A percentile compares a stretch with the other conserved stretches of the same genome.
These are phyloP conservation scores for Candida insectorum DNA, from an alignment of 805 yeast species.

Conservation along the genomic window DNA sequence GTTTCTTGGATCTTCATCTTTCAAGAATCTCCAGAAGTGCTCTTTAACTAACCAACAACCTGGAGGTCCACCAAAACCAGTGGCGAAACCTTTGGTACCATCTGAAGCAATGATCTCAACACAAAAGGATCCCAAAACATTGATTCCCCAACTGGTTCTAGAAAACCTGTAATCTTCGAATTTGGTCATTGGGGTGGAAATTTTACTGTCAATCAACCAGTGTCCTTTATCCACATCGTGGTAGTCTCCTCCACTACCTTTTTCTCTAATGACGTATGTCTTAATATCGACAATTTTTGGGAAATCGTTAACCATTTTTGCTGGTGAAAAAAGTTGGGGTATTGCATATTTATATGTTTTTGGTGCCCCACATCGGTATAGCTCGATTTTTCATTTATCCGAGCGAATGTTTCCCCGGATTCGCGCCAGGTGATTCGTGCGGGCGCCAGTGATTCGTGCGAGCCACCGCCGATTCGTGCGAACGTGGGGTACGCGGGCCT, in stretches of 20 bases:
- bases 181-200: constrained; percentile 50
- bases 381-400: too few species aligned
- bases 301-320: constrained; percentile 36
- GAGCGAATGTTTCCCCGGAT: too few species aligned
- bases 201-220: constrained; percentile 46
- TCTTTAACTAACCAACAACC: constrained; percentile 47
- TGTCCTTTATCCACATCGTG: constrained; percentile 48
- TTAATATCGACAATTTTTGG: constrained; percentile 43
- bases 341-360: too few species aligned
- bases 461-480: too few species aligned
- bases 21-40: constrained; percentile 45
- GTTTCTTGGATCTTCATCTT: constrained; percentile 48
- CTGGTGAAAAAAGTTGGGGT: not conserved
- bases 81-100: constrained; percentile 49
- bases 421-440: too few species aligned
- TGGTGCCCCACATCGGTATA: too few species aligned
- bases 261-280: constrained; percentile 41
- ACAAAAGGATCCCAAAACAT: constrained; percentile 49
- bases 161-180: constrained; percentile 43
- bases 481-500: too few species aligned
- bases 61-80: constrained; percentile 52
- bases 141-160: constrained; percentile 49
- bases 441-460: too few species aligned
- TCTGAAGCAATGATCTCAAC: constrained; percentile 47
- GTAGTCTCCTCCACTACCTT: constrained; percentile 50